A percentile compares a stretch with the other conserved stretches of the same genome.
These are phyloP conservation scores for Capsicum pubescens DNA, from an alignment of 257 asterid genomes.

Conservation along the genomic window DNA sequence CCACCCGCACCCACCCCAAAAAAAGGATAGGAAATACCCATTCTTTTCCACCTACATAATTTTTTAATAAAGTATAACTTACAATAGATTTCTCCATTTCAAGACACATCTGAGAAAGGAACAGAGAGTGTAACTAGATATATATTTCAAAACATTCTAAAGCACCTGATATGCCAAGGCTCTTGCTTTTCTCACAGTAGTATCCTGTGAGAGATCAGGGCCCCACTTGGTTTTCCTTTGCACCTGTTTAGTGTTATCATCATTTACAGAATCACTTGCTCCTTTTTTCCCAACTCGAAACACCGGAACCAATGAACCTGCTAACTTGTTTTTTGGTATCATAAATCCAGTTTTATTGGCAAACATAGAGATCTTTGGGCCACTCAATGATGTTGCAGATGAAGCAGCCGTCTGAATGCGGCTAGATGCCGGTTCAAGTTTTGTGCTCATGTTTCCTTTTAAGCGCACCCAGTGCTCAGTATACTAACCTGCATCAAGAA, in stretches of 20 bases:
- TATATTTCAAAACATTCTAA: background rate
- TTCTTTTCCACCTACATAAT: background rate
- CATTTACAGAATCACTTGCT: conserved; percentile 51
- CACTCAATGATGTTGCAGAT: conserved; percentile 53
- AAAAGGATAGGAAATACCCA: background rate
- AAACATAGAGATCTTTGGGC: conserved; percentile 68
- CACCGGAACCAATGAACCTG: conserved; percentile 83
- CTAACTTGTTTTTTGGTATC: conserved; percentile 86
- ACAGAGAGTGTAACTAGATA: background rate
- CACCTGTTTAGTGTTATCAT: conserved; percentile 56
- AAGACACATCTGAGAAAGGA: background rate
- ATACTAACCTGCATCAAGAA: conserved; percentile 19
- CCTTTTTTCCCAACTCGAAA: conserved; percentile 68
- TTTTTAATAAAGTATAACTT: background rate
- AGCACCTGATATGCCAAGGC: conserved; percentile 88
- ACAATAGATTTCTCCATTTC: conserved; percentile 4
- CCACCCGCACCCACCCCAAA: background rate
- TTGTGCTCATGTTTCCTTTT: conserved; percentile 60
- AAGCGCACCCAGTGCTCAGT: conserved; percentile 32
- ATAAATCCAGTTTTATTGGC: conserved; percentile 76
- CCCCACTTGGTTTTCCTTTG: conserved; percentile 96
- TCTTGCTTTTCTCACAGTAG: conserved; percentile 77
- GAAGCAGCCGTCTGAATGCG: conserved; percentile 52
- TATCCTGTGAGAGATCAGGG: conserved; percentile 72
- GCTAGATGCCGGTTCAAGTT: conserved; percentile 57